Base-by-base conservation (phyloP, 2,329 filamentous ascomycete genomes). In the Alternaria sp. region DNA sequence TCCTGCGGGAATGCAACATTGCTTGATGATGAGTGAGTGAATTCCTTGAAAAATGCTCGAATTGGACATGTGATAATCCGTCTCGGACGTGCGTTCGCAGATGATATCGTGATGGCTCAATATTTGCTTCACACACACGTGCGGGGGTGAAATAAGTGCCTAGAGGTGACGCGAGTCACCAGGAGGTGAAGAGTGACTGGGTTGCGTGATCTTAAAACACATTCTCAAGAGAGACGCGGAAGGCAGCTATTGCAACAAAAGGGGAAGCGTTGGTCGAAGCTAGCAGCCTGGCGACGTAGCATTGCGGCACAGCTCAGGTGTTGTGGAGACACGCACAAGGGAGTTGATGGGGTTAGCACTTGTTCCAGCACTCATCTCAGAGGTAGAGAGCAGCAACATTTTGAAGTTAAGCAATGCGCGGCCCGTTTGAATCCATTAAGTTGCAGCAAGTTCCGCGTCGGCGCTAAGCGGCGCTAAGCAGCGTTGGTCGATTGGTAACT, bases 1-100 rank as follows among this genome's bases (percentile, higher is more conserved):
- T 61, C 25, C 59, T 65, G 34, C 36, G 56, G 34, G 30, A 63
- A 48, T 32, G 62, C 53, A 67, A 62, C 41, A 62, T 67, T 36
- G 51, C 36, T 58, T 8, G 48, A 57, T 54, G 20, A 10, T 22
- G 57, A 63, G 32, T 62, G 18, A n/a, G 30, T 52, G 20, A 28
- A 36, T 14, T 34, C 52, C 30, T 60, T 9, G 27, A 28, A 2
- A 44, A 27, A 27, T 34, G 11, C 10, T 28, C 12, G 18, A 44
- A 14, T 16, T 18, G 12, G 16, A 12, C 34, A 57, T 57, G 44
- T 34, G 44, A 50, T 5, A 43, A 30, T 34, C 27, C 11, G 18
- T 48, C 53, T 25, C 34, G 52, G 14, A 46, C 18, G 48, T 38
- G 25, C 27, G 25, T 59, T 50, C 18, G 55, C n/a, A 51, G 12